These are phyloP conservation scores for Lasiodiplodia citricola DNA, from an alignment of 2,329 filamentous ascomycete genomes.

Conservation along the genomic window DNA sequence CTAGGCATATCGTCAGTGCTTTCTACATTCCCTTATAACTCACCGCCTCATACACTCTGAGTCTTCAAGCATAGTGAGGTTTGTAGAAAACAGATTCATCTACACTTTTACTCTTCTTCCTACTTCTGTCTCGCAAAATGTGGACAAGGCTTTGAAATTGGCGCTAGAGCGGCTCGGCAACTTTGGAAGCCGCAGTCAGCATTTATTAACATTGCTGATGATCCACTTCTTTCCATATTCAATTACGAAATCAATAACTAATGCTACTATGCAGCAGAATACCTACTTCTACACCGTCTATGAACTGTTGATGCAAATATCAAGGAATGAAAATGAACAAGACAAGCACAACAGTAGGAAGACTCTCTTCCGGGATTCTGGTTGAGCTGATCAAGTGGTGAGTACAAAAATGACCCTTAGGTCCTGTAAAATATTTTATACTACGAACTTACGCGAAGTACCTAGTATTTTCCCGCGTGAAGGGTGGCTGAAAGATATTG, in stretches of 20 bases:
- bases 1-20: no score
- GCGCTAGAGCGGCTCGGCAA: not conserved
- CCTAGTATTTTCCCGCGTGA: not conserved
- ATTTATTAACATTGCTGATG: not conserved
- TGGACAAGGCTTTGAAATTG: not conserved
- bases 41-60: no score
- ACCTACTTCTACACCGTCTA: no score
- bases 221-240: not conserved
- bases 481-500: not conserved
- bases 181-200: not conserved
- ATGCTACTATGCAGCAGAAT: not conserved
- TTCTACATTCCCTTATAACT: no score
- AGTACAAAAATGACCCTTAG: not conserved
- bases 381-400: no score
- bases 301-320: no score
- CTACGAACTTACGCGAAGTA: not conserved
- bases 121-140: not conserved
- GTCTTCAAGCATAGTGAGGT: no score
- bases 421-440: not conserved
- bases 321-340: no score
- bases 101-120: not conserved
- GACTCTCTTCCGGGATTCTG: no score
- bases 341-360: no score
- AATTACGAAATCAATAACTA: not conserved
- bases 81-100: no score